These are phyloP conservation scores for Albatrellus sp. DNA, from an alignment of 1,284 basidiomycete species.

Conservation along the genomic window DNA sequence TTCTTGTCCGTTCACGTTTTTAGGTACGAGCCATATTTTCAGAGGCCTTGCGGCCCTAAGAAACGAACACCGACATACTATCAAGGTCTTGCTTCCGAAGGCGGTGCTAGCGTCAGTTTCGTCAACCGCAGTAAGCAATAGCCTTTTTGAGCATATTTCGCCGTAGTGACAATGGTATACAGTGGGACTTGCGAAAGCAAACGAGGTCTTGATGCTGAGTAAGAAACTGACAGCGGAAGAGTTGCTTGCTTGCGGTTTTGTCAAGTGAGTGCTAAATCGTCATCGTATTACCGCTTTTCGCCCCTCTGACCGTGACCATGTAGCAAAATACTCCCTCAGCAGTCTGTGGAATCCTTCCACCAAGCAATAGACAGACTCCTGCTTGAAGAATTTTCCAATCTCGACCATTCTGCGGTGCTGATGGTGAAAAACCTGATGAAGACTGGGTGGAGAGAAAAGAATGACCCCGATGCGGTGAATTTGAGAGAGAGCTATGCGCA, in stretches of 20 bases:
- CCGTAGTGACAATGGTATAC: neutral
- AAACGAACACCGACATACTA: too few species aligned
- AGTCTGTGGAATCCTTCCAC: neutral
- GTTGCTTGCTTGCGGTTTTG: neutral
- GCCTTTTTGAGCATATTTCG: too few species aligned
- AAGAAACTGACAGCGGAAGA: neutral
- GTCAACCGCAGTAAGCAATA: neutral
- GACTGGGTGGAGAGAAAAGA: neutral
- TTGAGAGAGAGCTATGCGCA: neutral
- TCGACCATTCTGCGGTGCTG: neutral
- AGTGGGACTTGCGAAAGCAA: constrained; percentile 1
- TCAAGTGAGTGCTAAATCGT: neutral
- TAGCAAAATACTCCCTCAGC: neutral
- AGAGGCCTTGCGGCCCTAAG: neutral
- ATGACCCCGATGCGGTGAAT: neutral
- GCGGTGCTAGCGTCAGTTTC: neutral
- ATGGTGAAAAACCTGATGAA: constrained; percentile 1
- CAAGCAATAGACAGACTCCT: neutral
- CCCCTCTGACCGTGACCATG: neutral
- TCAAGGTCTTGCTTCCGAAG: constrained; percentile 1
- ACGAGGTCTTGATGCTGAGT: neutral
- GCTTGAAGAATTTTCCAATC: neutral
- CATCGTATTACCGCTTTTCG: neutral
- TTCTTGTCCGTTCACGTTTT: neutral
- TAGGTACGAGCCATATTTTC: neutral